Base-by-base conservation (phyloP, 2,329 filamentous ascomycete genomes). In the Clonostachys rhizophaga region DNA sequence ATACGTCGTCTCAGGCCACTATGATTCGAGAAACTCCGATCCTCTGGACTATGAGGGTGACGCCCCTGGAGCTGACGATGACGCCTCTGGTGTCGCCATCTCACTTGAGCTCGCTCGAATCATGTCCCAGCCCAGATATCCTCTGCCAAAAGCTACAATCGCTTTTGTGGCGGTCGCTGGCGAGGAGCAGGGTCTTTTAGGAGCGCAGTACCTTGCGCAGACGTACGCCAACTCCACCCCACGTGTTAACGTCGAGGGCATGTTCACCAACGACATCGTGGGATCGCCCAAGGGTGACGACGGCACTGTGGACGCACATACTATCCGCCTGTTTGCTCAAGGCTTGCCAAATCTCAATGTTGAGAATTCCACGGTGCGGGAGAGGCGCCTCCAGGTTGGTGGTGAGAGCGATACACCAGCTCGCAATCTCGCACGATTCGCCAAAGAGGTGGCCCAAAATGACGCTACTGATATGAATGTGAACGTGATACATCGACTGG, bases 201-300 rank as follows among this genome's bases (percentile, higher is more conserved):
- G 79, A 5, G 63, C 75, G 5, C 62, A 64, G 4, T 74, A 74
- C 59, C 63, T 81, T 6, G 78, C 79, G 3, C 69, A 75, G 54
- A 75, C 70, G 0, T 70, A 78, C 44, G 72, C 70, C 34, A 76
- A 78, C 53, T 62, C 69, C 6, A 73, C 65, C 42, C 24, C 24
- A 30, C 24, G 24, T 30, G 70, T 71, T 9, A 74, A 80, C 54
- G 75, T 82, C 5, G 76, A 79, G 59, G 78, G 70, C 13, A 79
- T 80, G 68, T 69, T 78, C 47, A 82, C 74, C 52, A 75, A 76
- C 62, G 78, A 82, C 59, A 79, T 81, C 47, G 72, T 82, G 6
- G 79, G 79, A 35, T 76, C 69, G 6, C 66, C 71, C 3, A 69
- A 62, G 2, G 72, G 69, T 9, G 69, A 72, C 47, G 66, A 68